Evolutionary conservation across 2,329 filamentous ascomycete species (phyloP), one percentile per base, ranked within the genome.

Genomic region (Teratosphaeria destructans): DNA sequence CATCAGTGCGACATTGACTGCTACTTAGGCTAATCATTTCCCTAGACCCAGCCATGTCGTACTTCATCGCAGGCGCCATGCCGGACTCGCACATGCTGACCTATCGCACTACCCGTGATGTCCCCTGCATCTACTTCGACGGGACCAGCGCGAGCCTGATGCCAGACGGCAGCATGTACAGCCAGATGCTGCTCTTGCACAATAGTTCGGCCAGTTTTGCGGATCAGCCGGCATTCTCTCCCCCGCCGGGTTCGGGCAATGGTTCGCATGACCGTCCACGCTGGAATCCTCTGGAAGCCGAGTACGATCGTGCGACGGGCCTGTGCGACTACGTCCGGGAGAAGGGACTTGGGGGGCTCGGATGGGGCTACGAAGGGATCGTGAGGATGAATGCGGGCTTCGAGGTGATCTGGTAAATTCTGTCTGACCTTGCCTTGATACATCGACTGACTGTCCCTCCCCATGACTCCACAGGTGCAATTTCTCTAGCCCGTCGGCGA

Each of bases 371-470:
- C 35, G 79, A 82, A 64, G 85, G 83, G 0, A 75, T 88, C 27
- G 71, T 88, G 1, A 79, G 86, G 10, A 84, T 85, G 78, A 86
- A 89, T 67, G 79, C 81, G 14, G 86, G 85, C 0, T 88, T 88
- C 62, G 86, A 89, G 70, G 75, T 87, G 54, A 85, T 89, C 55
- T 76, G 85, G 54, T 49, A 23, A 10, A 10, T 23, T n/a, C 10
- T 19, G 19, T 49, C n/a, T 16, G 19, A 19, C n/a, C 43, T 49
- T 19, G 16, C 16, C 6, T n/a, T 10, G 16, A 23, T 49, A 10
- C 43, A 23, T 23, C 16, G 43, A 49, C 43, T 49, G n/a, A 49
- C 43, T 19, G 8, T 19, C 11, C 23, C 37, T 49, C 6, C 19
- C 43, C n/a, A 10, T 11, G 23, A 6, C 43, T 6, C 5, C 43